Percentiles rank a stretch among this genome's conserved stretches.
phyloP scores from a whole-genome alignment of 139 green algal genomes.

The Zygnema cylindricum region DNA sequence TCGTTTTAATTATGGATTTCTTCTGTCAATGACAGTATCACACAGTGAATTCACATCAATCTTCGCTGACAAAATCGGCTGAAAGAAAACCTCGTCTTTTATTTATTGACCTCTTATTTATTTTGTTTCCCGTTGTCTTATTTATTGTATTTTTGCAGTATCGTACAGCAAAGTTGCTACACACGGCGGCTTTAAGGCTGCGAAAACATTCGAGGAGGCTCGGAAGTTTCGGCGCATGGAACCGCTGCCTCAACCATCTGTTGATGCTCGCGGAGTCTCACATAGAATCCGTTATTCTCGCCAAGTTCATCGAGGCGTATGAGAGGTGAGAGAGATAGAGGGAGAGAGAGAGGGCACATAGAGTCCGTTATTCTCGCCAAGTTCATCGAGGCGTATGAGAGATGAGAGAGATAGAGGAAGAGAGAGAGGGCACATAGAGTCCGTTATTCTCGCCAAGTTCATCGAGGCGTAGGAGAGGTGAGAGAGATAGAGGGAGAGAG shows the following conservation, averaged over 20 bases:
- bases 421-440: conserved; percentile 59
- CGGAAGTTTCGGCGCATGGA: conserved; percentile 54
- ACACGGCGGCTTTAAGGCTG: conserved; percentile 56
- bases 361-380: conserved; percentile 56
- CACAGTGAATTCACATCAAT: too few species aligned
- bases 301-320: conserved; percentile 49
- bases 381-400: conserved; percentile 51
- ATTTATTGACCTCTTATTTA: too few species aligned
- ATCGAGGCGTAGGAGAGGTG: conserved; percentile 28
- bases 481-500: too few species aligned
- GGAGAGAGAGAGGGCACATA: too few species aligned
- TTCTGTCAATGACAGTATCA: too few species aligned
- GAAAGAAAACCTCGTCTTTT: too few species aligned
- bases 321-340: conserved; percentile 6
- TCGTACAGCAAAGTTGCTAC: conserved; percentile 60
- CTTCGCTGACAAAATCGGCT: too few species aligned
- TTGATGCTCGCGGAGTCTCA: conserved; percentile 54
- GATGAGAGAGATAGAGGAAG: too few species aligned
- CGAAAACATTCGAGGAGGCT: conserved; percentile 52
- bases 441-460: conserved; percentile 58
- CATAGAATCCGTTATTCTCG: conserved; percentile 58
- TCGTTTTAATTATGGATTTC: too few species aligned
- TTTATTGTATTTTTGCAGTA: too few species aligned
- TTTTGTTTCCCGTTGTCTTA: too few species aligned
- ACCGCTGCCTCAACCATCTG: conserved; percentile 62